Percentiles rank a stretch among this genome's conserved stretches.
Conservation (phyloP, 768 basidiomycete genomes). For the Auriscalpium vulgare region DNA sequence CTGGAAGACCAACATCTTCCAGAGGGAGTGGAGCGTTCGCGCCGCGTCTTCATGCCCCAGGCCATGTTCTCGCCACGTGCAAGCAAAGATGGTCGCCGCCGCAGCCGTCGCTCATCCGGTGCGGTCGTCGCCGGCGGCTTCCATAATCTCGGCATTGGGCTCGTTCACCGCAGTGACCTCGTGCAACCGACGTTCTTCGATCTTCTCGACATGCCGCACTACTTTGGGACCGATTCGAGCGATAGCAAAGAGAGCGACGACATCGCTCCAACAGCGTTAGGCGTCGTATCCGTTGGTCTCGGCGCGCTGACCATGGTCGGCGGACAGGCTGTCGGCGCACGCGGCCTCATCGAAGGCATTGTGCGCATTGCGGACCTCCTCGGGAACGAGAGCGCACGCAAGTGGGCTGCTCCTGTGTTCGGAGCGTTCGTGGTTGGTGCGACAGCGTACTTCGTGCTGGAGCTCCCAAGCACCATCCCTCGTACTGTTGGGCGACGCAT, state of each 20-base stretch:
- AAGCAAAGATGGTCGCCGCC: constrained; percentile 27
- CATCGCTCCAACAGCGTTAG: constrained; percentile 52
- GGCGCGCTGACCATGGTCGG: constrained; percentile 89
- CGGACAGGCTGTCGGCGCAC: constrained; percentile 69
- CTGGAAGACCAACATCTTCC: constrained; percentile 77
- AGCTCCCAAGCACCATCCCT: constrained; percentile 85
- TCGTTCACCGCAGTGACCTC: constrained; percentile 71
- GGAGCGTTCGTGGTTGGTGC: constrained; percentile 70
- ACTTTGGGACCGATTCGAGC: constrained; percentile 65
- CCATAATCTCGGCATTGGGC: constrained; percentile 75
- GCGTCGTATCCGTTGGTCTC: constrained; percentile 67
- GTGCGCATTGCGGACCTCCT: constrained; percentile 72
- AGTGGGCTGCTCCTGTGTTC: constrained; percentile 82
- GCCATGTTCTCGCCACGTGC: constrained; percentile 75
- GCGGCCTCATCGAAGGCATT: constrained; percentile 70
- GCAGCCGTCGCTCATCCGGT: constrained; percentile 29
- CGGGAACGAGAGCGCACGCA: constrained; percentile 70
- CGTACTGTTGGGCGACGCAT: constrained; percentile 84
- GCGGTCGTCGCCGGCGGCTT: constrained; percentile 70
- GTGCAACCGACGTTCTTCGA: constrained; percentile 77
- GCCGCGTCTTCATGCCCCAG: constrained; percentile 89
- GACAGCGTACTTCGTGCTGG: constrained; percentile 74
- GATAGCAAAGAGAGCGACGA: constrained; percentile 39
- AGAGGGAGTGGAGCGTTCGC: constrained; percentile 69
- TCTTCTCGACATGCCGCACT: constrained; percentile 79